Percentiles rank a stretch among this genome's conserved stretches.
These are phyloP conservation scores for Yamadazyma philogaea DNA, from an alignment of 805 yeast genomes.

Conservation along the genomic window DNA sequence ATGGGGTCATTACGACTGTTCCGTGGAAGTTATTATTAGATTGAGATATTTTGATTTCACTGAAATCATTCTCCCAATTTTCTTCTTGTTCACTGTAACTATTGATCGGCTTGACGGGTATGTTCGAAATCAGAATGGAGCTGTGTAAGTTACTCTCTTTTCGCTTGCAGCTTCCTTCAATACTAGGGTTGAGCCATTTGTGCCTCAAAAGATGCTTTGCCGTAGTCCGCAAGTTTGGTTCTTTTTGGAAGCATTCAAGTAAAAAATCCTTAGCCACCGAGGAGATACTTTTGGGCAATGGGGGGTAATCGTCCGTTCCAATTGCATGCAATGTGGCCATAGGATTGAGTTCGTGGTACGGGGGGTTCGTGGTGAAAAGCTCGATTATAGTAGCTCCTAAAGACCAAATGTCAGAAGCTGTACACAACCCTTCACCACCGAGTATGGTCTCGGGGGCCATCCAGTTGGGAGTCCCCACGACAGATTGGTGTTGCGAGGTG, in stretches of 20 bases:
- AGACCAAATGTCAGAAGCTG: slow-evolving; percentile 91
- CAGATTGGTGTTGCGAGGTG: slow-evolving; percentile 36
- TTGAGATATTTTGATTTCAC: slow-evolving; percentile 13
- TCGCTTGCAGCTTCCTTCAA: neutral
- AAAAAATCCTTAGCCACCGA: slow-evolving; percentile 53
- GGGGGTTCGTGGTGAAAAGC: slow-evolving; percentile 80
- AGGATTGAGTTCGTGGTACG: slow-evolving; percentile 71
- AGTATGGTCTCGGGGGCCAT: slow-evolving; percentile 96
- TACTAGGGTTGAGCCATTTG: slow-evolving; percentile 49
- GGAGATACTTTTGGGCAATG: slow-evolving; percentile 54
- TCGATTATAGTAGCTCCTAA: slow-evolving; percentile 94
- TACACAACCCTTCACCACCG: slow-evolving; percentile 75
- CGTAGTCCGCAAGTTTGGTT: slow-evolving; percentile 54
- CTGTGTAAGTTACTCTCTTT: slow-evolving; percentile 4
- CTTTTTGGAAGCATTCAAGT: slow-evolving; percentile 66
- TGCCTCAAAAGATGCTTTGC: slow-evolving; percentile 58
- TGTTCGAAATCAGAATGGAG: neutral
- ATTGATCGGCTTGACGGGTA: slow-evolving; percentile 20
- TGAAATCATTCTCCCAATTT: slow-evolving; percentile 35
- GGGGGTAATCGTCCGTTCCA: slow-evolving; percentile 70
- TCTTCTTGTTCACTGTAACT: slow-evolving; percentile 32
- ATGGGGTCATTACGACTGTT: slow-evolving; percentile 3
- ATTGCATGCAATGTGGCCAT: slow-evolving; percentile 83
- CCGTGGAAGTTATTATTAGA: neutral
- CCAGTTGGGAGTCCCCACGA: slow-evolving; percentile 93